These are phyloP conservation scores for Areca catechu DNA, from an alignment of 176 grass and related monocot genomes.

Conservation along the genomic window DNA sequence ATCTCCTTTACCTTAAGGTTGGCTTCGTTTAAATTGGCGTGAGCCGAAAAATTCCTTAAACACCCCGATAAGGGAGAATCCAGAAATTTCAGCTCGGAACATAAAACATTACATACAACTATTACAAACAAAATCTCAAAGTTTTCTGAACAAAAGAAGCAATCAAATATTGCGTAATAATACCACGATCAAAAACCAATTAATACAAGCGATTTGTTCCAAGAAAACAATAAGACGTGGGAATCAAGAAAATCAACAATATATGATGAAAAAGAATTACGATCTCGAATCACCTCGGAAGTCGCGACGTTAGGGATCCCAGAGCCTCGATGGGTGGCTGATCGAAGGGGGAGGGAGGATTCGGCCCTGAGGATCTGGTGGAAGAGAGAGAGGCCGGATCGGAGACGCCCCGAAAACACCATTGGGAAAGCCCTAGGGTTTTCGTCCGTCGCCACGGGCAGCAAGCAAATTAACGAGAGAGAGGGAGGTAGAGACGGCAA, in stretches of 20 bases:
- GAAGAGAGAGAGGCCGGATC: conserved; percentile 39
- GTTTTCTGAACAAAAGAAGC: not conserved
- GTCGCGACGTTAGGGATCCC: conserved; percentile 5
- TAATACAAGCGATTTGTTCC: too few species aligned
- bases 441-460: too few species aligned
- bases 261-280: too few species aligned
- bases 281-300: conserved; percentile 16
- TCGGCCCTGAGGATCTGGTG: conserved; percentile 24
- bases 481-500: too few species aligned
- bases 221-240: not conserved
- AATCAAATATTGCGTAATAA: not conserved
- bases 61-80: conserved; percentile 12
- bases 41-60: conserved; percentile 21
- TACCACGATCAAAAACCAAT: not conserved
- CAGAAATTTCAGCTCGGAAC: too few species aligned
- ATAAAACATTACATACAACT: not conserved
- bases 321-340: not conserved
- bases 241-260: too few species aligned
- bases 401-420: conserved; percentile 44
- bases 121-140: not conserved
- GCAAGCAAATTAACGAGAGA: too few species aligned
- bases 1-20: conserved; percentile 19
- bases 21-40: conserved; percentile 8
- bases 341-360: too few species aligned
- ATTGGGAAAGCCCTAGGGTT: conserved; percentile 23